Base-by-base conservation (phyloP, 139 green algal genomes). In the Closterium sp. region DNA sequence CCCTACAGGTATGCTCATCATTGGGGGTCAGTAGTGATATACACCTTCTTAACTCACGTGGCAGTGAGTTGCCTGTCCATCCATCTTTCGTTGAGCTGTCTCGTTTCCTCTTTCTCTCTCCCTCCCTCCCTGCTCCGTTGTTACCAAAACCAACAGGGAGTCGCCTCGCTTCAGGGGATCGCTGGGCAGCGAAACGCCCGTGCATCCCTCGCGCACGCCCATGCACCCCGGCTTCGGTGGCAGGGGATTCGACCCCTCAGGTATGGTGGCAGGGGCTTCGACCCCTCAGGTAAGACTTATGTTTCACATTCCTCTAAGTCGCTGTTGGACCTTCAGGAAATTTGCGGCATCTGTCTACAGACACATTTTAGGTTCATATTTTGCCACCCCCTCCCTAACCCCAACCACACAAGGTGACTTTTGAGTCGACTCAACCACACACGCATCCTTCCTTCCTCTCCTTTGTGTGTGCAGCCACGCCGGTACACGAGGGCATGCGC, bases 401-500 rank as follows among this genome's bases (percentile, higher is more conserved):
- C n/a, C n/a, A n/a, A n/a, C n/a, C n/a, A n/a, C n/a, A n/a, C n/a
- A n/a, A n/a, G 64, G 64, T 12, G 12, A 12, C 64, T 83, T 83
- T 83, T 19, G 12, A 19, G 19, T 28, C 64, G 64, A n/a, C n/a
- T n/a, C n/a, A n/a, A n/a, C n/a, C n/a, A n/a, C n/a, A n/a, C n/a
- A n/a, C 30, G 10, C 12, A 32, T 0, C 30, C n/a, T 10, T 8
- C 5, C 19, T 85, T 8, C 83, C n/a, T 86, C 30, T 86, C 1
- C 4, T 34, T 9, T 2, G 12, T 87, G 84, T 87, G 84, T 66
- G 88, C 90, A 93, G 90, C 88, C 35, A 93, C 88, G 38, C 90
- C 88, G 16, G 84, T 93, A 12, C 90, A 93, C 90, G 90, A 93
- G 35, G 90, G 90, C 76, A 93, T 93, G 90, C 87, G 88, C 31